Evolutionary conservation across 768 basidiomycete genomes (phyloP).

Genomic region (Imleria badia): DNA sequence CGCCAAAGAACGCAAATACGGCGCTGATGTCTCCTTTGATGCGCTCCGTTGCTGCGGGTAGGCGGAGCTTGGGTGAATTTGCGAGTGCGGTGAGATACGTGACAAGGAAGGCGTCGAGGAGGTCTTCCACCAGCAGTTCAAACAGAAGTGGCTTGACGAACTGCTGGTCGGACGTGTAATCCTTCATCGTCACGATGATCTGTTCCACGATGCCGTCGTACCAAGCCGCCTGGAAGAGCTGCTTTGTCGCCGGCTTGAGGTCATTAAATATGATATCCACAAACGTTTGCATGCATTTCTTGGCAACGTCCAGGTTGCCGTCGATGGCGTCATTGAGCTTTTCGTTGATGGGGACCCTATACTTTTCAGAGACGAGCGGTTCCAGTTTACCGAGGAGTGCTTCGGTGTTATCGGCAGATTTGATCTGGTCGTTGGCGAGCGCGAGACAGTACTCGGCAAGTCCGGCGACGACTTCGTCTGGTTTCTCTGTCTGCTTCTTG

Average conservation of each 20-base stretch:
- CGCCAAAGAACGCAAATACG: slow-evolving; percentile 78
- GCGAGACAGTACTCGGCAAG: slow-evolving; percentile 96
- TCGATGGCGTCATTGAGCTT: slow-evolving; percentile 95
- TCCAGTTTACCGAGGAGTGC: slow-evolving; percentile 82
- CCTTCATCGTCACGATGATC: slow-evolving; percentile 92
- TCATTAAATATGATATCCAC: slow-evolving; percentile 97
- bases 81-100: slow-evolving; percentile 86
- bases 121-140: slow-evolving; percentile 89
- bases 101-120: slow-evolving; percentile 88
- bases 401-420: slow-evolving; percentile 92
- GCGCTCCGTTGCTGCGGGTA: slow-evolving; percentile 81
- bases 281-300: slow-evolving; percentile 92
- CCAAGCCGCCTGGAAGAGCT: slow-evolving; percentile 82
- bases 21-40: slow-evolving; percentile 80
- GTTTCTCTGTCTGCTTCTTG: slow-evolving; percentile 85
- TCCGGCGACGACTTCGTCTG: slow-evolving; percentile 83
- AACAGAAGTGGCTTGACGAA: slow-evolving; percentile 90
- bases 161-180: slow-evolving; percentile 93
- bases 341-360: slow-evolving; percentile 77
- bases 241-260: slow-evolving; percentile 81
- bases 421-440: slow-evolving; percentile 96
- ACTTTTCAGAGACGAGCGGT: slow-evolving; percentile 91
- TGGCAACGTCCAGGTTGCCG: slow-evolving; percentile 96
- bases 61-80: slow-evolving; percentile 79
- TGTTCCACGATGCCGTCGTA: slow-evolving; percentile 88